These are phyloP conservation scores for Pascua guehoae DNA, from an alignment of 1,284 basidiomycete species.

Conservation along the genomic window DNA sequence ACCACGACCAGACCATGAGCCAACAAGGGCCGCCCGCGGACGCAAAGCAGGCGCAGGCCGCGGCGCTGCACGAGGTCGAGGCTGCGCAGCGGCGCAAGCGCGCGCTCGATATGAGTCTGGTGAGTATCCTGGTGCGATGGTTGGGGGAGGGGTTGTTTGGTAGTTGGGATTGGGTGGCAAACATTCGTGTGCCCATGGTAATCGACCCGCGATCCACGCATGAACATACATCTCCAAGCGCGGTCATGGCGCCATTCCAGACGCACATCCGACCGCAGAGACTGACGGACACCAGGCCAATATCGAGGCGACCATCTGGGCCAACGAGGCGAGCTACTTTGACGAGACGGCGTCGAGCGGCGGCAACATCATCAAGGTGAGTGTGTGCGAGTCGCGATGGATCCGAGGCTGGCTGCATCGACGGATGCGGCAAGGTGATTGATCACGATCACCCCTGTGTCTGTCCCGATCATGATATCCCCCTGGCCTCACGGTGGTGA, in stretches of 20 bases:
- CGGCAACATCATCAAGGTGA: conserved; percentile 50
- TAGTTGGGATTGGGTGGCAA: background rate
- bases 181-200: background rate
- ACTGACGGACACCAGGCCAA: conserved; percentile 39
- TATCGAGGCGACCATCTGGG: conserved; percentile 51
- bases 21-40: conserved; percentile 43
- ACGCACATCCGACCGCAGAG: background rate
- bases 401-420: too few species aligned
- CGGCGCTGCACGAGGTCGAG: conserved; percentile 40
- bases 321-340: conserved; percentile 53
- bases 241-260: background rate
- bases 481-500: too few species aligned
- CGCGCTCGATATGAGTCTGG: conserved; percentile 37
- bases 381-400: too few species aligned
- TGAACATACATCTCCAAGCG: background rate
- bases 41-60: conserved; percentile 46
- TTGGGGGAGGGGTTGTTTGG: background rate
- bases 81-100: conserved; percentile 38
- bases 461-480: too few species aligned
- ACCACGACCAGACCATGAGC: conserved; percentile 32
- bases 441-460: too few species aligned
- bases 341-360: conserved; percentile 47
- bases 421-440: background rate
- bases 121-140: conserved; percentile 17
- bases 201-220: background rate